Base-by-base conservation (phyloP, 257 asterid species). In the Solanum peruvianum region DNA sequence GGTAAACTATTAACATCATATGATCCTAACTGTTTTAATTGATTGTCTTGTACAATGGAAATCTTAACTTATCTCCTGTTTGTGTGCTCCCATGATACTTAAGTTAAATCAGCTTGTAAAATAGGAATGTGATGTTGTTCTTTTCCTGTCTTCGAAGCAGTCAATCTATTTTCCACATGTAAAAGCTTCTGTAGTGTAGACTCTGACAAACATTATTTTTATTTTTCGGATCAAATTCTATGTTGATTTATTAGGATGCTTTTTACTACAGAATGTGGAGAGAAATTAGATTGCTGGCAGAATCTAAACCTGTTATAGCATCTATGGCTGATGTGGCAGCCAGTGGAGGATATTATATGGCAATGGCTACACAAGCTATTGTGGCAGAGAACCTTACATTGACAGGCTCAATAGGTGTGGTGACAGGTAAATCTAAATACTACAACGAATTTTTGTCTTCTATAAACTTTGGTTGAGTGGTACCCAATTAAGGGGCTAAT, bases 321-420 rank as follows among this genome's bases (percentile, higher is more conserved):
- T 97, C 99, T 81, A 97, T 97, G 99, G 96, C 93, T 89, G 99
- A 97, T 91, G 99, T 97, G 91, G 99, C 99, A 89, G 99, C 99
- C 75, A 97, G 99, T 92, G 99, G 99, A 88, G 99, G 99, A 88
- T 97, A 94, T 87, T 97, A 97, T 90, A 95, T 97, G 99, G 98
- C 99, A 80, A 97, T 97, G 99, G 99, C 96, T 76, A 92, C 99
- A 9, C 90, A 90, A 84, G 85, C 93, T 88, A 94, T 97, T 86
- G 99, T 97, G 87, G 98, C 99, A 18, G 99, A 97, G 91, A 91
- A 93, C 85, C 99, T 97, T 64, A 95, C 99, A 12, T 78, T 97
- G 90, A 97, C 99, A 52, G 99, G 99, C 88, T 97, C 99, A 64
- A 97, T 97, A 87, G 99, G 99, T 88, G 99, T 97, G 86, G 99